A percentile compares a stretch with the other conserved stretches of the same genome.
phyloP scores from a whole-genome alignment of 148 eudicot species.

The Camellia japonica region DNA sequence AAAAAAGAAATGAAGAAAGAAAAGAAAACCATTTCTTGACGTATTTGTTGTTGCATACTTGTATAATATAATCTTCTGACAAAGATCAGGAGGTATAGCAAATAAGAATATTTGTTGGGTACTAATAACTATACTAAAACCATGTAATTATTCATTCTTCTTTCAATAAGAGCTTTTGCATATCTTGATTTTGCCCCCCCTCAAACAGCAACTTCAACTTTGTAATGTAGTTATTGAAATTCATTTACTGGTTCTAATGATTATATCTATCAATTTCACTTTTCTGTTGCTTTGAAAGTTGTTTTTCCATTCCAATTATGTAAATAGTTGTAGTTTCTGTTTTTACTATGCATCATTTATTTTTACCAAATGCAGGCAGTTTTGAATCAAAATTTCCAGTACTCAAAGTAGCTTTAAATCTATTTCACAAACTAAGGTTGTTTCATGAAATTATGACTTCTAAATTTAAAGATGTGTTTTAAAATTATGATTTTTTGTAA shows the following conservation, averaged over 20 bases:
- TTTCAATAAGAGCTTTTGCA: neutral
- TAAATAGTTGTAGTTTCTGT: neutral
- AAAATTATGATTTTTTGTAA: no score
- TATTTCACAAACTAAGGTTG: no score
- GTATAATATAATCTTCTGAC: neutral
- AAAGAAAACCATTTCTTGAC: neutral
- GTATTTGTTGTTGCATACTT: neutral
- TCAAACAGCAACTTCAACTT: no score
- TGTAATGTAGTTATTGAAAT: no score
- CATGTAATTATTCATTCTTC: neutral
- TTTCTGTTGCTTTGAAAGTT: neutral
- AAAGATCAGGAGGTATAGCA: neutral
- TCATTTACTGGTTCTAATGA: neutral
- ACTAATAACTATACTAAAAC: neutral
- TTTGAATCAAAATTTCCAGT: no score
- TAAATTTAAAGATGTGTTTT: no score
- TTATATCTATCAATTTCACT: neutral
- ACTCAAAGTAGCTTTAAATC: no score
- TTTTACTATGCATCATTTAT: neutral
- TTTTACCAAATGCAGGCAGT: neutral
- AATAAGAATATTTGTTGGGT: slow-evolving; percentile 11
- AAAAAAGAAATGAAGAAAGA: neutral
- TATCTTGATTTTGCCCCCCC: neutral
- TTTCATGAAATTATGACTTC: no score
- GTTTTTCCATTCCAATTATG: neutral